A percentile compares a stretch with the other conserved stretches of the same genome.
phyloP scores from a whole-genome alignment of 1,284 basidiomycete genomes.

The Sparassis latifolia region DNA sequence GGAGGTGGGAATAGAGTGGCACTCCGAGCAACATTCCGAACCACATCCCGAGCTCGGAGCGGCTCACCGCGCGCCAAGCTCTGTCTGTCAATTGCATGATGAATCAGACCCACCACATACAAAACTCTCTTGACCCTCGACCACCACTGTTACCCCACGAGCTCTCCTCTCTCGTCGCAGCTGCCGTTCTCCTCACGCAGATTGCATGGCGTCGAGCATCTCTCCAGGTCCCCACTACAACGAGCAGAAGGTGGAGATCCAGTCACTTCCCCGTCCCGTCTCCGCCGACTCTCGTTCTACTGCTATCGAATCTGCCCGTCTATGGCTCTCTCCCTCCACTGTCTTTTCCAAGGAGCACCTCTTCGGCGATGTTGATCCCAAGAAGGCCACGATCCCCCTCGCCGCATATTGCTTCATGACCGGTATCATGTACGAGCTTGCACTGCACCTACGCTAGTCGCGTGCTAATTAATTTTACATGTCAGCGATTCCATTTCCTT shows the following conservation, averaged over 20 bases:
- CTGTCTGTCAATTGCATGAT: not conserved
- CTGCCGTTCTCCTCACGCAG: not conserved
- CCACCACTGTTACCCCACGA: not conserved
- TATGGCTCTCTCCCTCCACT: constrained; percentile 21
- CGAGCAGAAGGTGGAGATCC: constrained; percentile 13
- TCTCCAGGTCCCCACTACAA: constrained; percentile 13
- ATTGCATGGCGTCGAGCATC: constrained; percentile 5
- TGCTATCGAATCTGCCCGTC: constrained; percentile 13
- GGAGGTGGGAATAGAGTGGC: no score
- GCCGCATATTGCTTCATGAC: constrained; percentile 83
- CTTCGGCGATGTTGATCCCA: constrained; percentile 54
- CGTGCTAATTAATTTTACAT: constrained; percentile 1
- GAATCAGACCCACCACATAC: not conserved
- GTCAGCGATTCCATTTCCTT: constrained; percentile 68
- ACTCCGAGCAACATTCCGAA: no score
- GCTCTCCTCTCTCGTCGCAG: constrained; percentile 1
- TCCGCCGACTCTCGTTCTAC: constrained; percentile 12
- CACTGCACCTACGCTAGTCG: not conserved
- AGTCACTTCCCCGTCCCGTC: constrained; percentile 15
- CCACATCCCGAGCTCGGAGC: not conserved
- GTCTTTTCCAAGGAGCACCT: constrained; percentile 26
- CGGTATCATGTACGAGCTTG: constrained; percentile 61
- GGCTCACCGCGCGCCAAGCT: no score
- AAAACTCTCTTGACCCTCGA: not conserved
- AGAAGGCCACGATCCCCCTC: constrained; percentile 51